Base-by-base conservation (phyloP, 1,139 yeast genomes). In the Sugiyamaella castrensis region DNA sequence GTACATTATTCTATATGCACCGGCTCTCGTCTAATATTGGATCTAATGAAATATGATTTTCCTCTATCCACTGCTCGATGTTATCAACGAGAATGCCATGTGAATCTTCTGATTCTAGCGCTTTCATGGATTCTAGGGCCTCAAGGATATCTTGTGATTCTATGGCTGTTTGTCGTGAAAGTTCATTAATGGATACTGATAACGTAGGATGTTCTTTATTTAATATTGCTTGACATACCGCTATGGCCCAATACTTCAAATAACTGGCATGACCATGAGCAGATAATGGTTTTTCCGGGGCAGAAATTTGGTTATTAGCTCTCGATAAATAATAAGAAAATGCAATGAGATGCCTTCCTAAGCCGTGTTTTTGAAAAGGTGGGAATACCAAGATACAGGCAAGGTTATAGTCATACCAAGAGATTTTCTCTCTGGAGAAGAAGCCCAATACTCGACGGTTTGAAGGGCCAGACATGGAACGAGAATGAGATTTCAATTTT, bases 311-410 rank as follows among this genome's bases (percentile, higher is more conserved):
- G 62, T 65, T 81, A 68, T 69, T 86, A 64, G 58, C 76, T 43
- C 72, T 53, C 0, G 96, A 87, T 16, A 88, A 64, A 27, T 77
- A 81, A 62, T 91, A 92, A 48, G 94, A 88, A 57, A 88, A 87
- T 52, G 87, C 91, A 29, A 92, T 87, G 40, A 92, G 65, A 12
- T 87, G 71, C 4, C 87, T 80, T 0, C 98, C 98, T 33, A 91
- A 67, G 19, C 81, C 84, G 35, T 78, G 76, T 50, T 88, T 73
- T 63, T 92, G 98, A 63, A 81, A 92, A 1, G 96, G 97, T 0
- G 98, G 98, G 55, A 92, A 87, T 3, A 88, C 80, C 57, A 95
- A 76, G 24, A 92, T 86, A 63, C 98, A 92, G 0, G 97, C 96
- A 43, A 92, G 71, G 63, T 92, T 92, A 62, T 89, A 87, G 49